Evolutionary conservation across 306 rosid species (phyloP).

Genomic region (Malus orientalis): DNA sequence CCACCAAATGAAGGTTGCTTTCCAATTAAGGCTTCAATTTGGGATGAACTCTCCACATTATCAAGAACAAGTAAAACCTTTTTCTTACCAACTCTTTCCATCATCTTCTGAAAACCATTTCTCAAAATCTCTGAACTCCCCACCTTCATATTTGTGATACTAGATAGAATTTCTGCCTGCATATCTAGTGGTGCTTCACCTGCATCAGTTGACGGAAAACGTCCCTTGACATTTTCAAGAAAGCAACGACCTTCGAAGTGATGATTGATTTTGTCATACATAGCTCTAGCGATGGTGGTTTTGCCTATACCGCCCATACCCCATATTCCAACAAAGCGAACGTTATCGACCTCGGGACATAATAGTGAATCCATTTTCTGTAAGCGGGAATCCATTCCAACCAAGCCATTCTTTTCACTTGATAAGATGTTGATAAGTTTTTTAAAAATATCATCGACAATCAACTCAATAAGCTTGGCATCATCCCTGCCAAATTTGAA

Average conservation of each 20-base stretch:
- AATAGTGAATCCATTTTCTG: background rate
- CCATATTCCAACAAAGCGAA: constrained; percentile 15
- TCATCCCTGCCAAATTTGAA: background rate
- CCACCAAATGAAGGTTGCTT: background rate
- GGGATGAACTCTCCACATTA: constrained; percentile 1
- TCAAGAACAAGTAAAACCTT: constrained; percentile 16
- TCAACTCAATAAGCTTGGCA: background rate
- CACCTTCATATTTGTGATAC: background rate
- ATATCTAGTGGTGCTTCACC: background rate
- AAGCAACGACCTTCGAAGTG: constrained; percentile 5
- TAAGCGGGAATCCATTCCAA: constrained; percentile 15
- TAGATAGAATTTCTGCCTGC: constrained; percentile 12
- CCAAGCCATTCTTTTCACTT: background rate
- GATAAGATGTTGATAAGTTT: background rate
- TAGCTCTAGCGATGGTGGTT: constrained; percentile 18
- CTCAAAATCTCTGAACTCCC: background rate
- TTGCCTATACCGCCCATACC: constrained; percentile 31
- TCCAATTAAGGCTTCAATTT: constrained; percentile 11
- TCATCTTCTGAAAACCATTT: background rate
- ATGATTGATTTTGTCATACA: background rate
- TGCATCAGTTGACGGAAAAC: background rate
- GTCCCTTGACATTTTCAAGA: constrained; percentile 9
- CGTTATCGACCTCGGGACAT: background rate
- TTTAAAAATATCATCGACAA: background rate
- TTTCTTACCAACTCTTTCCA: background rate